phyloP scores from a whole-genome alignment of 2,329 filamentous ascomycete genomes.

The Pseudogymnoascus sp. region DNA sequence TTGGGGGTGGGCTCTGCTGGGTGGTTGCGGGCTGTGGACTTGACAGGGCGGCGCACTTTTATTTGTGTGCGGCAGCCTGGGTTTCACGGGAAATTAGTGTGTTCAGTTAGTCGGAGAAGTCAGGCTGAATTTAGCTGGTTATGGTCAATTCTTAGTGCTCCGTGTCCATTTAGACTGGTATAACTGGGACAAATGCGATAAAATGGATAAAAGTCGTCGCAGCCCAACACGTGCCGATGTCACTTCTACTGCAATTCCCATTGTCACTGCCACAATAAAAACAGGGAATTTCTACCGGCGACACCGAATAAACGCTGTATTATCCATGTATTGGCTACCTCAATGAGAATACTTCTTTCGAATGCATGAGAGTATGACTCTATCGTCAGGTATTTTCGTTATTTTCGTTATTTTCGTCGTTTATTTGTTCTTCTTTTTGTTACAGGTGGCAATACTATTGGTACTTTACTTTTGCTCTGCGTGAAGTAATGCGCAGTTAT shows the following conservation, averaged over 20 bases:
- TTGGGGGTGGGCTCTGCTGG: background rate
- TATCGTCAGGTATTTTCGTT: background rate
- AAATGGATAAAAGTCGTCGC: background rate
- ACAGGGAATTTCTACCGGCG: background rate
- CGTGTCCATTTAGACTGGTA: background rate
- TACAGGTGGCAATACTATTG: background rate
- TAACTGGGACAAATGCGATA: background rate
- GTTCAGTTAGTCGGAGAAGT: background rate
- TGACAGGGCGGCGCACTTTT: background rate
- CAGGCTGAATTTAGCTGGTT: background rate
- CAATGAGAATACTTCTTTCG: background rate
- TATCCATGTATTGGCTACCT: background rate
- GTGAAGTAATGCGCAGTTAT: background rate
- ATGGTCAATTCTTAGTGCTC: background rate
- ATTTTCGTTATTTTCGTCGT: background rate
- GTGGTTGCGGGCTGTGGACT: background rate
- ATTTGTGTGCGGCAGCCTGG: background rate
- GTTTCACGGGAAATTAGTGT: constrained; percentile 2
- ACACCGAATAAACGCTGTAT: background rate
- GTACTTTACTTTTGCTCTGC: background rate
- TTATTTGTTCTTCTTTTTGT: background rate
- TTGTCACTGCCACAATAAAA: background rate
- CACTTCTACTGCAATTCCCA: background rate
- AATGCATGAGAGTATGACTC: background rate
- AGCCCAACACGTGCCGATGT: background rate